Conservation (phyloP, 108 stramenopile species). For the Nannochloropsis oceanica region DNA sequence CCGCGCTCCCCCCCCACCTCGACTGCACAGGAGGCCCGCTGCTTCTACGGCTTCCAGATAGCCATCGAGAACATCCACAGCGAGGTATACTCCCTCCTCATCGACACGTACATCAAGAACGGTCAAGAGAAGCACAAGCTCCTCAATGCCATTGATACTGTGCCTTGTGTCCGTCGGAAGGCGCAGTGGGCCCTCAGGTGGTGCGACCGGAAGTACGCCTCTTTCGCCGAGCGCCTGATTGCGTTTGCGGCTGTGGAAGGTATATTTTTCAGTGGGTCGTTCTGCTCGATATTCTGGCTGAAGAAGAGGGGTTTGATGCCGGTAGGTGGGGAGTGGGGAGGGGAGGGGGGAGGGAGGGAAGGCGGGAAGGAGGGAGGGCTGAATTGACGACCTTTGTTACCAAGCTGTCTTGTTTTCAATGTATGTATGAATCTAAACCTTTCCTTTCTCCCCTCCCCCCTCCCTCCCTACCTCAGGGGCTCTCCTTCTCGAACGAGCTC, state of each 20-base stretch:
- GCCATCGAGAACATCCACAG: conserved; percentile 99
- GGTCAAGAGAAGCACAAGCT: conserved; percentile 42
- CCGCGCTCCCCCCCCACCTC: background rate
- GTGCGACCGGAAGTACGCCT: conserved; percentile 65
- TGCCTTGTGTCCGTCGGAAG: conserved; percentile 89
- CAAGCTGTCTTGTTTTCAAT: background rate
- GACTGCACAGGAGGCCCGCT: conserved; percentile 78
- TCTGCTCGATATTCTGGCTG: conserved; percentile 99
- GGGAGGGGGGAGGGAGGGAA: background rate
- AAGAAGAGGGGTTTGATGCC: conserved; percentile 99
- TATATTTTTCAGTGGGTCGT: conserved; percentile 94
- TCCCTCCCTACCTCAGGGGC: conserved; percentile 35
- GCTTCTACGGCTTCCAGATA: conserved; percentile 99
- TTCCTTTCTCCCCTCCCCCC: background rate
- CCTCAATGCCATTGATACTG: conserved; percentile 38
- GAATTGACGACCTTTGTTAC: background rate
- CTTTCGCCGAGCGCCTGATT: conserved; percentile 92
- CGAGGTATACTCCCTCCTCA: conserved; percentile 94
- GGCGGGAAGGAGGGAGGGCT: background rate
- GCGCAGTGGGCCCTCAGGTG: conserved; percentile 94
- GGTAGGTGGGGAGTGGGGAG: background rate
- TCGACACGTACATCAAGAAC: conserved; percentile 92
- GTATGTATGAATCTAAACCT: background rate
- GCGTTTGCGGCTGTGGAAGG: conserved; percentile 99
- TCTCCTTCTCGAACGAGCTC: conserved; percentile 95